Evolutionary conservation across 352 stramenopile genomes (phyloP).

Genomic region (Pythium phragmitis): DNA sequence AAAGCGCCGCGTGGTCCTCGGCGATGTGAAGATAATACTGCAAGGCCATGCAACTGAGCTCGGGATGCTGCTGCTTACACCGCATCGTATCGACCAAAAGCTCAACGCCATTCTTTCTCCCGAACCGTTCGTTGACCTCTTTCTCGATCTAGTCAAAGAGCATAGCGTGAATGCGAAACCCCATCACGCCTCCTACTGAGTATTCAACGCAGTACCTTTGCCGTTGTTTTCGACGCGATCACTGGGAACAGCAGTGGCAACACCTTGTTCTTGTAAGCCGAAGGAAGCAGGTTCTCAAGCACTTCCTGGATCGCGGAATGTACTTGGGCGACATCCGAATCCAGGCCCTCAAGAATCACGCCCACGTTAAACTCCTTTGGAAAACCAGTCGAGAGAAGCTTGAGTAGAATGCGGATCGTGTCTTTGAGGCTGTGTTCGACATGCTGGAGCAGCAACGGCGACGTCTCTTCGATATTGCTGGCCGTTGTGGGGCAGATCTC

Average conservation of each 20-base stretch:
- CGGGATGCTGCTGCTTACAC: conserved; percentile 53
- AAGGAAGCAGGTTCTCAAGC: conserved; percentile 76
- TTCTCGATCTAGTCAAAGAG: conserved; percentile 54
- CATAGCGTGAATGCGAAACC: neutral
- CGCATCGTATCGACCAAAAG: conserved; percentile 74
- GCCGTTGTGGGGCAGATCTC: conserved; percentile 70
- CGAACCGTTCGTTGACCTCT: conserved; percentile 46
- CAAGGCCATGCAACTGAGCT: conserved; percentile 70
- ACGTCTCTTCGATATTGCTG: conserved; percentile 73
- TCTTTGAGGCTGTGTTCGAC: conserved; percentile 79
- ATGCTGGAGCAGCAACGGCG: conserved; percentile 71
- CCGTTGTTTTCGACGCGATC: conserved; percentile 50
- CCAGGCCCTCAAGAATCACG: conserved; percentile 77
- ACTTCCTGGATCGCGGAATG: conserved; percentile 84
- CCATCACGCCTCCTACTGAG: conserved; percentile 21
- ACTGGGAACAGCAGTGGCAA: conserved; percentile 69
- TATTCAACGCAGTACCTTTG: conserved; percentile 27
- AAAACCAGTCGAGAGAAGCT: conserved; percentile 78
- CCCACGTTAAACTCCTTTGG: conserved; percentile 80
- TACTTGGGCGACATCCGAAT: conserved; percentile 71
- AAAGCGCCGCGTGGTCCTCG: conserved; percentile 43
- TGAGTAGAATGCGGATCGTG: conserved; percentile 68
- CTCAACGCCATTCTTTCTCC: conserved; percentile 48
- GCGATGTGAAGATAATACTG: conserved; percentile 85
- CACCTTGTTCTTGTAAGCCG: conserved; percentile 67